Conservation (phyloP, 768 basidiomycete species). For the Tylopilus cervinicoccineus region DNA sequence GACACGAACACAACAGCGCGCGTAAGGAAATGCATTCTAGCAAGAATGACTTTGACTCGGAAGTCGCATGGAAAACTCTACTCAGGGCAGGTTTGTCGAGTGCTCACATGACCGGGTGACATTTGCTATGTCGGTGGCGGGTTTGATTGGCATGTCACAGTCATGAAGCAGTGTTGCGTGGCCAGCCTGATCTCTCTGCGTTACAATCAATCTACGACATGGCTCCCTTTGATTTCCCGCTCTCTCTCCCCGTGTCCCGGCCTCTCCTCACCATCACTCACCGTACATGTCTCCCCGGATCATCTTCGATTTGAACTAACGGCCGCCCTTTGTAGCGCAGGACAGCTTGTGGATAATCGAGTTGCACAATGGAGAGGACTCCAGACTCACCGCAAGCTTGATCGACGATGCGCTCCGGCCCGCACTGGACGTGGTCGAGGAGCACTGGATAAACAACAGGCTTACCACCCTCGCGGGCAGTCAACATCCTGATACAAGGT, state of each 20-base stretch:
- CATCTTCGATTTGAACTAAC: background rate
- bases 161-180: no score
- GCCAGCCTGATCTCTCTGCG: no score
- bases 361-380: conserved; percentile 75
- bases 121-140: no score
- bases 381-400: conserved; percentile 56
- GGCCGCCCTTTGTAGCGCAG: conserved; percentile 30
- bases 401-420: conserved; percentile 60
- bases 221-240: conserved; percentile 26
- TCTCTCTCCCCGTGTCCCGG: conserved; percentile 44
- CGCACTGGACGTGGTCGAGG: conserved; percentile 69
- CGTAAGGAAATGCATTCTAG: conserved; percentile 34
- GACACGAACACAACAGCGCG: conserved; percentile 25
- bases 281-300: conserved; percentile 38
- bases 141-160: no score
- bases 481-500: conserved; percentile 30
- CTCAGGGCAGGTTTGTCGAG: conserved; percentile 25
- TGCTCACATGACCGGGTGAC: conserved; percentile 16
- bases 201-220: background rate
- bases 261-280: conserved; percentile 66
- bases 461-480: conserved; percentile 42
- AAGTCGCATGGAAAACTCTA: conserved; percentile 13
- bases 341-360: conserved; percentile 71
- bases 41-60: background rate
- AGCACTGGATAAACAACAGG: conserved; percentile 61